A percentile compares a stretch with the other conserved stretches of the same genome.
Evolutionary conservation across 2,329 filamentous ascomycete genomes (phyloP).

Genomic region (Chrysoporthe austroafricana): DNA sequence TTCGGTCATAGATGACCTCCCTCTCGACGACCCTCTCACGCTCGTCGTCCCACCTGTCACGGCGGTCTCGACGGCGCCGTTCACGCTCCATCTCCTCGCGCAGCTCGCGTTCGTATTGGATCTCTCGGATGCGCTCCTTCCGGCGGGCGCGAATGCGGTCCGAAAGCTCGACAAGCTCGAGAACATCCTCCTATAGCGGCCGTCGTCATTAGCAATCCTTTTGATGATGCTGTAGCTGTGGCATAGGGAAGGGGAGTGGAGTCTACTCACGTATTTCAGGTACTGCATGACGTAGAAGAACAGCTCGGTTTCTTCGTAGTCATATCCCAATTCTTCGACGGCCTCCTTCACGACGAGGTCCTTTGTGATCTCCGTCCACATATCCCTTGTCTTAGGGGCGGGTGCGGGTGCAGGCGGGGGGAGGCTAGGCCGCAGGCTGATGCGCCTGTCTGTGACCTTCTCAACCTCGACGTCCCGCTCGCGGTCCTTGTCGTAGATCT

Average conservation of each 20-base stretch:
- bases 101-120: constrained; percentile 63
- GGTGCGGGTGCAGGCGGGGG: constrained; percentile 41
- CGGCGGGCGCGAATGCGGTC: constrained; percentile 76
- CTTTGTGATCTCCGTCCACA: constrained; percentile 98
- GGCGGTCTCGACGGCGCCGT: constrained; percentile 37
- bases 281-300: constrained; percentile 96
- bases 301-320: constrained; percentile 85
- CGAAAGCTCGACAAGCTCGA: constrained; percentile 79
- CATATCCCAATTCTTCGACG: constrained; percentile 81
- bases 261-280: constrained; percentile 75
- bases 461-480: constrained; percentile 58
- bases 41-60: constrained; percentile 46
- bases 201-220: constrained; percentile 37
- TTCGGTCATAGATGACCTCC: constrained; percentile 64
- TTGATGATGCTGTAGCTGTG: no score
- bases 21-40: constrained; percentile 66
- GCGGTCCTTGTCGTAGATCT: constrained; percentile 47
- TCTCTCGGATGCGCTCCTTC: constrained; percentile 55
- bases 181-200: constrained; percentile 76
- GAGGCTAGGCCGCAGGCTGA: constrained; percentile 42
- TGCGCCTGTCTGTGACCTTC: constrained; percentile 57
- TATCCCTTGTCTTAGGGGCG: constrained; percentile 57
- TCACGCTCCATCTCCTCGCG: constrained; percentile 54
- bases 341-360: constrained; percentile 87
- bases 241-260: neutral